Evolutionary conservation across 306 rosid species (phyloP).

Genomic region (Hippophae rhamnoides): DNA sequence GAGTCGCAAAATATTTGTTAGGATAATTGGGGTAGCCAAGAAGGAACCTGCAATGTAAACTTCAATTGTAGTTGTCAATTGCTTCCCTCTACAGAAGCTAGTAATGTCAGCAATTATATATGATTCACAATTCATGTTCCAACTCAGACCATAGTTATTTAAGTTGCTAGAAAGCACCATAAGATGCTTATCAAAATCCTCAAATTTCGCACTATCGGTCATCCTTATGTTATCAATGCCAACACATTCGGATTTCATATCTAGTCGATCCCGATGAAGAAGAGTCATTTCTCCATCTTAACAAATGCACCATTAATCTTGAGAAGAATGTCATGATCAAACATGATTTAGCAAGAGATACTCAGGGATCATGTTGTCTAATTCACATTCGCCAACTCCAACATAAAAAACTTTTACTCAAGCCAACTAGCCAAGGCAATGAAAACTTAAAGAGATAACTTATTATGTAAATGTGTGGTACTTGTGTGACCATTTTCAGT

Average conservation of each 20-base stretch:
- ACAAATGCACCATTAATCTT: constrained; percentile 61
- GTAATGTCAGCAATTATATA: constrained; percentile 24
- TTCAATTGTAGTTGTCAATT: constrained; percentile 45
- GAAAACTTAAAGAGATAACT: constrained; percentile 36
- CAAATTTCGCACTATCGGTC: constrained; percentile 67
- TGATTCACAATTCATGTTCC: constrained; percentile 65
- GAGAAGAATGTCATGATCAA: constrained; percentile 62
- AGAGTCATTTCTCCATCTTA: constrained; percentile 49
- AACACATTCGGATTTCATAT: constrained; percentile 68
- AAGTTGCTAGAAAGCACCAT: constrained; percentile 55
- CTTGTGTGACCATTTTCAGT: constrained; percentile 42
- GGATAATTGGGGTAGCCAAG: constrained; percentile 54
- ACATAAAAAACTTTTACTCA: constrained; percentile 48
- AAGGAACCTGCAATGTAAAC: constrained; percentile 78
- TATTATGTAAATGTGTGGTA: constrained; percentile 35
- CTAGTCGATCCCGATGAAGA: constrained; percentile 65
- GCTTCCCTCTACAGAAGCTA: constrained; percentile 47
- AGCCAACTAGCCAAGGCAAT: constrained; percentile 59
- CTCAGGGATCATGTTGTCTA: constrained; percentile 55
- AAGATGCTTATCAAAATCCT: constrained; percentile 56
- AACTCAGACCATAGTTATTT: constrained; percentile 32
- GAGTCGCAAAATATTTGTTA: constrained; percentile 52
- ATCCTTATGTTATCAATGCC: constrained; percentile 75
- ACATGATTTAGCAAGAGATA: constrained; percentile 54
- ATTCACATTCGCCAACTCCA: constrained; percentile 65